Percentiles rank a stretch among this genome's conserved stretches.
Conservation (phyloP, 169 alveolate species). For the Plasmodium inui region DNA sequence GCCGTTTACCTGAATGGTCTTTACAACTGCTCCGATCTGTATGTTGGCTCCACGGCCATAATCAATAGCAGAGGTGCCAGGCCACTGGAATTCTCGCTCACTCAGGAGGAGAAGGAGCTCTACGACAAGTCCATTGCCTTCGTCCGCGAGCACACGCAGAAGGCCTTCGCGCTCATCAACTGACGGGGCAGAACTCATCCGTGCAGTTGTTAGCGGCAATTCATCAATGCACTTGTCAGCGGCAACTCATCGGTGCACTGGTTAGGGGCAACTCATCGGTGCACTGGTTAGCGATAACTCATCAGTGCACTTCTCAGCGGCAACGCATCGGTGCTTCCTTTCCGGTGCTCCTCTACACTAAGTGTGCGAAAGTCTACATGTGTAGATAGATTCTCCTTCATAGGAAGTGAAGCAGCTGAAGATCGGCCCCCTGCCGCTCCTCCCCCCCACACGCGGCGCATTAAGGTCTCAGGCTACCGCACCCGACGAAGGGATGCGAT, state of each 20-base stretch:
- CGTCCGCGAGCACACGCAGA: constrained; percentile 18
- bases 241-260: too few relatives aligned
- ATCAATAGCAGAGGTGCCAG: constrained; percentile 78
- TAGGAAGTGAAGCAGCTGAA: not conserved
- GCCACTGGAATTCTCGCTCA: constrained; percentile 72
- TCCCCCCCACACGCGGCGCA: not conserved
- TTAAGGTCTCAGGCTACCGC: not conserved
- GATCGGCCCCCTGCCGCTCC: not conserved
- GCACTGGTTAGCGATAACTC: too few relatives aligned
- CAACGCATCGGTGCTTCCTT: not conserved
- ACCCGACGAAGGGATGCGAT: not conserved
- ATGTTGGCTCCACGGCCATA: constrained; percentile 82
- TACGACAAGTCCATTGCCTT: constrained; percentile 74
- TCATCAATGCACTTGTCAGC: too few relatives aligned
- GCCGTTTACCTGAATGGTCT: constrained; percentile 82
- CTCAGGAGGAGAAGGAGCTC: constrained; percentile 74
- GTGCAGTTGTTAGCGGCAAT: not conserved
- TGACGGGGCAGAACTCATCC: not conserved
- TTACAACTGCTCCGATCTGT: constrained; percentile 78
- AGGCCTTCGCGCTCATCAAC: constrained; percentile 31
- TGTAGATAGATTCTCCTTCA: not conserved
- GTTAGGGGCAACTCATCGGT: too few relatives aligned
- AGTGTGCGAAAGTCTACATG: not conserved
- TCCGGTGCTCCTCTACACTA: not conserved
- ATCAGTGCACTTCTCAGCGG: too few relatives aligned